Evolutionary conservation across 1,139 yeast species (phyloP).

Genomic region (Yamadazyma epiphylla): DNA sequence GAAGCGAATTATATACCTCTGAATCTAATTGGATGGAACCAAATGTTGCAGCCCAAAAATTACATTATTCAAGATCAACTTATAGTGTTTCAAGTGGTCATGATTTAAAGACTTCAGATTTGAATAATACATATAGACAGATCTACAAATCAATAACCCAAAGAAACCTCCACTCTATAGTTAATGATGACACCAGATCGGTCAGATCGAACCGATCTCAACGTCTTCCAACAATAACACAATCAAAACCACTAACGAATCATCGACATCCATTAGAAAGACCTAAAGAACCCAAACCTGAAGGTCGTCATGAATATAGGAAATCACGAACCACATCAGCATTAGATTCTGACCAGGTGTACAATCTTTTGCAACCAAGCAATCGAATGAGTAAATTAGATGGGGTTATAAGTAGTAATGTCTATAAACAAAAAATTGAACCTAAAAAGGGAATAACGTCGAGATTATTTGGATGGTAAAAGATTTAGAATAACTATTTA

Average conservation of each 20-base stretch:
- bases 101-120: conserved; percentile 15
- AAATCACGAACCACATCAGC: not conserved
- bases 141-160: conserved; percentile 38
- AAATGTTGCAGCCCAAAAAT: conserved; percentile 7
- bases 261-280: conserved; percentile 4
- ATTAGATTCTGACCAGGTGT: not conserved
- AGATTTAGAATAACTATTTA: not conserved
- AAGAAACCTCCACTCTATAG: conserved; percentile 20
- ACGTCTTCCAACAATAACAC: conserved; percentile 18
- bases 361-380: not conserved
- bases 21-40: conserved; percentile 48
- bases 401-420: conserved; percentile 8
- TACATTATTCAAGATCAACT: conserved; percentile 25
- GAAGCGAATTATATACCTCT: conserved; percentile 38
- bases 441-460: conserved; percentile 19
- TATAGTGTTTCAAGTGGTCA: conserved; percentile 20
- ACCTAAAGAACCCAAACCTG: not conserved
- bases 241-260: conserved; percentile 8
- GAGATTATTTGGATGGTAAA: conserved; percentile 35
- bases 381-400: not conserved
- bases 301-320: not conserved
- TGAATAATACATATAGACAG: conserved; percentile 27
- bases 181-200: conserved; percentile 13
- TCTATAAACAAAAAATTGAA: conserved; percentile 2
- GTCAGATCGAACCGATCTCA: conserved; percentile 11